Base-by-base conservation (phyloP, 1,284 basidiomycete species). In the Trichosporon asahii region DNA sequence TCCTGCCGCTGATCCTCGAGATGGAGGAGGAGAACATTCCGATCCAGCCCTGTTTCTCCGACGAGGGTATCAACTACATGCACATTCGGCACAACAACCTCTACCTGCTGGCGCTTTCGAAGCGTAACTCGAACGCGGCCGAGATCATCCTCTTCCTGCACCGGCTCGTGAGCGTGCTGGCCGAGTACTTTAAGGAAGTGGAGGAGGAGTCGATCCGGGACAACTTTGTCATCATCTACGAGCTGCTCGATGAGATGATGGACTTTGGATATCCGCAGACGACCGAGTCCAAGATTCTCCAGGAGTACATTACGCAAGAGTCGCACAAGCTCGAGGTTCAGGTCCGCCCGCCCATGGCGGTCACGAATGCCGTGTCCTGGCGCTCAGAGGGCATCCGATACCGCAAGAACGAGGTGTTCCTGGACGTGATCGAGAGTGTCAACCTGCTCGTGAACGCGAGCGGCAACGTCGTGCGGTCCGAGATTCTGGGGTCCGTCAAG, bases 211-310 rank as follows among this genome's bases (percentile, higher is more conserved):
- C 93, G 46, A 98, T 99, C 82, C 88, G 96, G 18, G 97, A 99
- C 85, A 99, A 99, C 84, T 98, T 98, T 82, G 95, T 97, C 67
- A 95, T 97, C 82, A 96, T 98, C 68, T 97, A 95, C 82, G 95
- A 97, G 82, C 88, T 99, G 66, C 88, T 99, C 85, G 97, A 99
- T 80, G 96, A 99, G 86, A 98, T 99, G 94, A 98, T 99, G 95
- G 96, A 99, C 86, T 99, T 98, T 85, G 97, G 97, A 14, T 98
- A 94, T 82, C 96, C 96, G 0, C 97, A 99, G 84, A 99, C 97
- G 31, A 99, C 97, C 25, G 97, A 99, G 86, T 95, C 92, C 87
- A 99, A 99, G 87, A 99, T 99, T 77, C 84, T 99, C 69, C 96
- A 70, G 78, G 94, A 93, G 80, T 99, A 98, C 83, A 99, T 99